Evolutionary conservation across 2,329 filamentous ascomycete species (phyloP).

Genomic region (Thelonectria blattea): DNA sequence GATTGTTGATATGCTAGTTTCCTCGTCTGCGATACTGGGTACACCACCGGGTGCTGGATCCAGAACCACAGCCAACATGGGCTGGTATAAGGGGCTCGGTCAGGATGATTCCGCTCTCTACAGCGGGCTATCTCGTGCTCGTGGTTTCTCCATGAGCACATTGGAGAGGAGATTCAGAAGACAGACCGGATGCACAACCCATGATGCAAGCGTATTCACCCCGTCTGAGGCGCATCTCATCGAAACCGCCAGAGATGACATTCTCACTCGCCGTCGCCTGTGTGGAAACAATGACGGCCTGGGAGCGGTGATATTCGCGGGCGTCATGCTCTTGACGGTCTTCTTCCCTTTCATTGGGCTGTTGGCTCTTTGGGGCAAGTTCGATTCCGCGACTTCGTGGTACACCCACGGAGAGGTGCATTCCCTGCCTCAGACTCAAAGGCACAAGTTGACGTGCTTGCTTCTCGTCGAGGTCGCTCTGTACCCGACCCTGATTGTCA

Average conservation of each 20-base stretch:
- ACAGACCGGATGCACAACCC: slow-evolving; percentile 1
- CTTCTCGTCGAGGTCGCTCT: slow-evolving; percentile 45
- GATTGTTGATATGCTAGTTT: slow-evolving; percentile 32
- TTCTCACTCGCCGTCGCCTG: slow-evolving; percentile 38
- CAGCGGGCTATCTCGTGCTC: slow-evolving; percentile 27
- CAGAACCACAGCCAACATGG: slow-evolving; percentile 12
- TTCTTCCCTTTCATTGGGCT: slow-evolving; percentile 55
- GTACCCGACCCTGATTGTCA: slow-evolving; percentile 42
- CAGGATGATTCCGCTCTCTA: slow-evolving; percentile 16
- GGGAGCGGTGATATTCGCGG: slow-evolving; percentile 47
- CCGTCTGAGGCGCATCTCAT: slow-evolving; percentile 42
- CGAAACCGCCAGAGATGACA: slow-evolving; percentile 40
- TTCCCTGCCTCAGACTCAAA: slow-evolving; percentile 44
- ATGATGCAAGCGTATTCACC: slow-evolving; percentile 36
- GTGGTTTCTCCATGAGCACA: slow-evolving; percentile 35
- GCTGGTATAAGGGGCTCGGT: slow-evolving; percentile 22
- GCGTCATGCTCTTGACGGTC: slow-evolving; percentile 47
- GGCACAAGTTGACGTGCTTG: slow-evolving; percentile 43
- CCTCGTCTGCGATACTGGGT: slow-evolving; percentile 36
- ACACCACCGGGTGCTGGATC: slow-evolving; percentile 23
- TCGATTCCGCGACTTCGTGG: slow-evolving; percentile 56
- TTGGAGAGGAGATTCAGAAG: slow-evolving; percentile 22
- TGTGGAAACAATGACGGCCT: slow-evolving; percentile 38
- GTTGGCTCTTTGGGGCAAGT: slow-evolving; percentile 51
- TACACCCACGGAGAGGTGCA: slow-evolving; percentile 54